Base-by-base conservation (phyloP, 2,329 filamentous ascomycete species). In the Cordyceps militaris region DNA sequence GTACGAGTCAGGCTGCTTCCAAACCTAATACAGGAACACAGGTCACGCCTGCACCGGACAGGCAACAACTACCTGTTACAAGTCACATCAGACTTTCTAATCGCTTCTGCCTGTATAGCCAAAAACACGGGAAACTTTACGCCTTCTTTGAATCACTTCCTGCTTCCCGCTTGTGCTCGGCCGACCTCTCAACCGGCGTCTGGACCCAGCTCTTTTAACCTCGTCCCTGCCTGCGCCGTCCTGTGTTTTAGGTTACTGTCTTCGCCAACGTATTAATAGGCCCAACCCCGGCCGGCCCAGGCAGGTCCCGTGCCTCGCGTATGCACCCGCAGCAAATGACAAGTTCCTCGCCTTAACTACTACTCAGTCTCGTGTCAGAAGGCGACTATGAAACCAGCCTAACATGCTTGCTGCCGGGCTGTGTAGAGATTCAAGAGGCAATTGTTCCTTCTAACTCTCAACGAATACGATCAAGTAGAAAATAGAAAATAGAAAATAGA, bases 211-310 rank as follows among this genome's bases (percentile, higher is more conserved):
- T 34, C 46, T 9, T 19, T 50, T 10, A 23, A 10, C 19, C 13
- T 53, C 23, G 48, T 36, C 47, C 14, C 14, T 52, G 23, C 24
- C 49, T 52, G 36, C 49, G 24, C 26, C 36, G 24, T 52, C 49
- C 49, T n/a, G 49, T 54, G 51, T 54, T 54, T 46, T 46, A 54
- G 28, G 40, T 34, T 54, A 4, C 30, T 10, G 13, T 26, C 38
- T 11, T 14, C 14, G 38, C 16, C 14, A 26, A 19, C 28, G 28
- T 36, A 49, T 1, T 16, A 28, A 32, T 7, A 30, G 24, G 3
- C 28, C 46, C 26, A 32, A 16, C 34, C 8, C 9, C 30, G 30
- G 30, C 8, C 28, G 44, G 24, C 16, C 44, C 44, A 30, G 30
- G 4, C n/a, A n/a, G n/a, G n/a, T 30, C n/a, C 46, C 16, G 28